Conservation (phyloP, 108 stramenopile genomes). For the Conticribra weissflogii region DNA sequence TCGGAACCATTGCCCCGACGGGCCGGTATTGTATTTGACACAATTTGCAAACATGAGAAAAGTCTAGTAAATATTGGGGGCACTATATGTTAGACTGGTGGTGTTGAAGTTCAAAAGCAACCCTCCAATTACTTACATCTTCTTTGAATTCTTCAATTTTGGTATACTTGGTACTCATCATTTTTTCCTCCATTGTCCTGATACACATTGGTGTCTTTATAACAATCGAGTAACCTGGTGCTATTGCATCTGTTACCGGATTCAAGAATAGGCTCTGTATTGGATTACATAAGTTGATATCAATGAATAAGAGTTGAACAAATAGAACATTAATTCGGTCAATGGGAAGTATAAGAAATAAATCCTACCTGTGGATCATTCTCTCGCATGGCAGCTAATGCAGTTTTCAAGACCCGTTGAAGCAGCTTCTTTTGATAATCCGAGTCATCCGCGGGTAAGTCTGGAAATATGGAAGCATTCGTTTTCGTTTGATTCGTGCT, state of each 20-base stretch:
- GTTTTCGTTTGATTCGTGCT: slow-evolving; percentile 32
- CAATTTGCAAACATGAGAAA: slow-evolving; percentile 87
- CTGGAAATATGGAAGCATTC: slow-evolving; percentile 32
- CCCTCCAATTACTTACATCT: slow-evolving; percentile 55
- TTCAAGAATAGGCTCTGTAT: slow-evolving; percentile 77
- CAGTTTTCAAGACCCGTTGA: slow-evolving; percentile 71
- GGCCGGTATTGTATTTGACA: slow-evolving; percentile 79
- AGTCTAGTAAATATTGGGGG: slow-evolving; percentile 23
- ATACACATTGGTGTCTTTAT: slow-evolving; percentile 88
- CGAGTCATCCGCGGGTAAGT: slow-evolving; percentile 38
- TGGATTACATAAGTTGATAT: not conserved
- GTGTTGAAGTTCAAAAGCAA: too few species aligned
- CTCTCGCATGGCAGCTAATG: slow-evolving; percentile 71
- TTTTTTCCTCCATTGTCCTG: slow-evolving; percentile 75
- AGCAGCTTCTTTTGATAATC: slow-evolving; percentile 67
- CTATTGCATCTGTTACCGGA: slow-evolving; percentile 89
- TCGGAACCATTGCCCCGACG: slow-evolving; percentile 82
- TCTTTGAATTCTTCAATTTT: slow-evolving; percentile 66
- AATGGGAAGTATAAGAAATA: not conserved
- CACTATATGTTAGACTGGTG: too few species aligned
- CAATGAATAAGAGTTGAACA: too few species aligned
- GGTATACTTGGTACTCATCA: slow-evolving; percentile 62
- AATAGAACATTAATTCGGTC: too few species aligned
- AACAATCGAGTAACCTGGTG: slow-evolving; percentile 78
- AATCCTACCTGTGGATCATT: slow-evolving; percentile 61